These are phyloP conservation scores for Apostasia ramifera DNA, from an alignment of 106 monocot genomes.

Conservation along the genomic window DNA sequence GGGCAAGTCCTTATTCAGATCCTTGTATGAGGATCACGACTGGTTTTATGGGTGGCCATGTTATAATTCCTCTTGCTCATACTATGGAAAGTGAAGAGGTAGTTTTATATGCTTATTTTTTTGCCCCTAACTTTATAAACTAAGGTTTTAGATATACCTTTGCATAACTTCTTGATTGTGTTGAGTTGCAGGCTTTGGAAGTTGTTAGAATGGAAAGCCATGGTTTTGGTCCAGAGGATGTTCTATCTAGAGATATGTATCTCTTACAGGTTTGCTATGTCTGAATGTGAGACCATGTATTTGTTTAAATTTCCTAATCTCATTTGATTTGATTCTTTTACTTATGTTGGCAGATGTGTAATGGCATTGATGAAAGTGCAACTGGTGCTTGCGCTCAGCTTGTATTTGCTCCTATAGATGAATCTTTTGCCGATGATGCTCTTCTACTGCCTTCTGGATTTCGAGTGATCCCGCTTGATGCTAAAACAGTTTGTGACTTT, in stretches of 20 bases:
- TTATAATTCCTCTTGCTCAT: constrained; percentile 74
- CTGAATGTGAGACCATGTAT: neutral
- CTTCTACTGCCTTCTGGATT: constrained; percentile 85
- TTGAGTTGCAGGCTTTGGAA: constrained; percentile 55
- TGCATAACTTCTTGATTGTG: neutral
- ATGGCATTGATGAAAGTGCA: constrained; percentile 74
- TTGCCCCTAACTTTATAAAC: neutral
- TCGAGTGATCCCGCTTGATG: constrained; percentile 74
- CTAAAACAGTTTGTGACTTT: constrained; percentile 36
- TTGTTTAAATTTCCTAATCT: neutral
- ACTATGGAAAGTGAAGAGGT: constrained; percentile 94
- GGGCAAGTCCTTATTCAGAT: constrained; percentile 51
- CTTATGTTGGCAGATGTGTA: constrained; percentile 49
- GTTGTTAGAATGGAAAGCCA: constrained; percentile 81
- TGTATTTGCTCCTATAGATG: constrained; percentile 94
- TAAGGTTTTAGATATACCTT: neutral
- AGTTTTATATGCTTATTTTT: neutral
- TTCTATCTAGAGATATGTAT: constrained; percentile 63
- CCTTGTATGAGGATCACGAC: constrained; percentile 42
- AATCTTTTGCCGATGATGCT: constrained; percentile 83
- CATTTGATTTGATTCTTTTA: neutral
- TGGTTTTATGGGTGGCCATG: constrained; percentile 60
- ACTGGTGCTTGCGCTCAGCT: constrained; percentile 73
- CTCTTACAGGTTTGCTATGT: constrained; percentile 58
- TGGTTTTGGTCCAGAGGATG: constrained; percentile 51